Evolutionary conservation across 1,139 yeast genomes (phyloP).

Genomic region (Citeromyces hawaiiensis): DNA sequence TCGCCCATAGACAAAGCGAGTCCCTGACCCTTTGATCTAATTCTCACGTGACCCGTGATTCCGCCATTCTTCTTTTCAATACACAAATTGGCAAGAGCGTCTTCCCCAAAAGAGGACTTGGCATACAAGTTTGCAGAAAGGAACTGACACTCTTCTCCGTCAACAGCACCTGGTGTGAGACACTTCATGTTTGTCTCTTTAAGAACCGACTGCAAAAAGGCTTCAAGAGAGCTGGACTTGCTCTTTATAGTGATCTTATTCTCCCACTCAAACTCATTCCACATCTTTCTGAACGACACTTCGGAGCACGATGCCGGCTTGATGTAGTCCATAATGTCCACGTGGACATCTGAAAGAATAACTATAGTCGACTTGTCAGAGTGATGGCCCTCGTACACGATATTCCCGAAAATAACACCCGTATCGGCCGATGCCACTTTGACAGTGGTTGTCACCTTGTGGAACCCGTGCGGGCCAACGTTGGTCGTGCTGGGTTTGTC

Average conservation of each 20-base stretch:
- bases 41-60: conserved; percentile 89
- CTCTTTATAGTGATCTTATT: conserved; percentile 89
- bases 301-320: conserved; percentile 89
- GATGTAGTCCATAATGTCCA: conserved; percentile 94
- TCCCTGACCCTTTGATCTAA: conserved; percentile 97
- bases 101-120: conserved; percentile 91
- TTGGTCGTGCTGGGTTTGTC: conserved; percentile 91
- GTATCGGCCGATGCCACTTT: conserved; percentile 97
- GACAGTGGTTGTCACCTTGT: conserved; percentile 75
- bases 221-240: conserved; percentile 52
- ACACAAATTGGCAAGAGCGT: conserved; percentile 91
- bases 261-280: conserved; percentile 99
- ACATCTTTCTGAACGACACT: conserved; percentile 87
- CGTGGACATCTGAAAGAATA: conserved; percentile 87
- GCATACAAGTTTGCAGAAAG: conserved; percentile 91
- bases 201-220: conserved; percentile 66
- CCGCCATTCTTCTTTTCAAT: conserved; percentile 76
- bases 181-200: conserved; percentile 89
- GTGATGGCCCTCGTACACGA: conserved; percentile 92
- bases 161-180: conserved; percentile 80
- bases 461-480: conserved; percentile 94
- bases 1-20: conserved; percentile 92
- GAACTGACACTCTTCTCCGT: conserved; percentile 83
- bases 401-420: conserved; percentile 93
- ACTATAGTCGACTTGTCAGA: conserved; percentile 86